These are phyloP conservation scores for Vigna hirtella DNA, from an alignment of 306 rosid genomes.

Conservation along the genomic window DNA sequence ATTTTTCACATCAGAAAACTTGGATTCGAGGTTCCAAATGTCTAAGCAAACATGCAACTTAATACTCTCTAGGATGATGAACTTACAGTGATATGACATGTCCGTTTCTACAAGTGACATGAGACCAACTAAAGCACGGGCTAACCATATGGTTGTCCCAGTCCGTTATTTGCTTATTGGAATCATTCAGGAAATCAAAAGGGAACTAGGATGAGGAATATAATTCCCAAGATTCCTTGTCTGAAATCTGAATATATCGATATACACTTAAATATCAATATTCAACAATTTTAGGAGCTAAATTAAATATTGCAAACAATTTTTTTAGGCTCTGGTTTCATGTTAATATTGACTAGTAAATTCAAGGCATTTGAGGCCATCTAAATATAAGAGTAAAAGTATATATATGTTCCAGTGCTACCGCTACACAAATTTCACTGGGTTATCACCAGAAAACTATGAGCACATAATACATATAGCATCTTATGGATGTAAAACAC, in stretches of 20 bases:
- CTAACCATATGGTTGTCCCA: slow-evolving; percentile 78
- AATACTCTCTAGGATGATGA: slow-evolving; percentile 9
- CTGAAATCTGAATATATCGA: not conserved
- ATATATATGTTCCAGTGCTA: not conserved
- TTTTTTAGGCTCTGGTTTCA: slow-evolving; percentile 5
- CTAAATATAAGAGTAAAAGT: slow-evolving; percentile 22
- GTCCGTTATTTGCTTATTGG: slow-evolving; percentile 62
- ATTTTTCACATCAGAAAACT: too few species aligned
- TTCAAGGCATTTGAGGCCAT: slow-evolving; percentile 20
- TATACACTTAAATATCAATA: not conserved
- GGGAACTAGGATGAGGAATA: not conserved
- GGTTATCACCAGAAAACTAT: slow-evolving; percentile 26
- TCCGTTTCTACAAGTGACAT: slow-evolving; percentile 72
- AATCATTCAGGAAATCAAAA: slow-evolving; percentile 63
- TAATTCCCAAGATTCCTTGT: not conserved
- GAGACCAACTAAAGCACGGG: slow-evolving; percentile 93
- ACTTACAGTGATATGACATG: slow-evolving; percentile 90
- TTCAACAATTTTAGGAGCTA: not conserved
- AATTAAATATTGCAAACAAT: not conserved
- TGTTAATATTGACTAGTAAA: not conserved
- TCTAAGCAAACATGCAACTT: too few species aligned
- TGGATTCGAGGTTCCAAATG: too few species aligned
- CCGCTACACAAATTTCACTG: not conserved
- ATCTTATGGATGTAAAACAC: not conserved
- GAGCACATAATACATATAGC: slow-evolving; percentile 24